phyloP scores from a whole-genome alignment of 257 asterid genomes.

The Jacaranda copaia region DNA sequence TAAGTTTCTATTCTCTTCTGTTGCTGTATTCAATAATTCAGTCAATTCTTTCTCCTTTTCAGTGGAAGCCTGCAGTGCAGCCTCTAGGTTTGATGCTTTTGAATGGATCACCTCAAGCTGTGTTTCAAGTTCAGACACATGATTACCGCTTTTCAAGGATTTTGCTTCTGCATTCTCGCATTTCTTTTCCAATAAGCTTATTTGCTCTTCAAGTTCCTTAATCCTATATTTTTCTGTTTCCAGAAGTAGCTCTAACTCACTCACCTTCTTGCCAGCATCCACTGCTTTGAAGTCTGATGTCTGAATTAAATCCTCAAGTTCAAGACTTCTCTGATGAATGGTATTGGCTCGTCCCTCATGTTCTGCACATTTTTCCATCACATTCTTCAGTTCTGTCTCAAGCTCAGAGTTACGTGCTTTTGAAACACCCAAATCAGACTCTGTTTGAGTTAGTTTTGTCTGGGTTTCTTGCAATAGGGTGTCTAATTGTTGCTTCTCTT shows the following conservation, averaged over 20 bases:
- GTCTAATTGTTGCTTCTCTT: slow-evolving; percentile 53
- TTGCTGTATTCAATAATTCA: slow-evolving; percentile 45
- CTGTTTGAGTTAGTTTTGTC: slow-evolving; percentile 47
- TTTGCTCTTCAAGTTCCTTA: slow-evolving; percentile 72
- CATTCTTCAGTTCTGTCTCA: slow-evolving; percentile 55
- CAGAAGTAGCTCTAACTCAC: slow-evolving; percentile 62
- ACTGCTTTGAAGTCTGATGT: slow-evolving; percentile 57
- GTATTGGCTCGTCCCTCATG: slow-evolving; percentile 58
- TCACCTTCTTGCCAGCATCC: slow-evolving; percentile 51
- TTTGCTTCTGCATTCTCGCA: slow-evolving; percentile 49
- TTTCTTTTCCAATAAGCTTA: slow-evolving; percentile 49
- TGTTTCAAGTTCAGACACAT: slow-evolving; percentile 52
- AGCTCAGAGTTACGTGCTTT: slow-evolving; percentile 49
- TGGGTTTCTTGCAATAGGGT: slow-evolving; percentile 48
- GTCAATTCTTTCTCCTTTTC: slow-evolving; percentile 58
- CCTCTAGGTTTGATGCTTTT: slow-evolving; percentile 55
- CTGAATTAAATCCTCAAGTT: slow-evolving; percentile 62
- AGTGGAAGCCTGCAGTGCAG: slow-evolving; percentile 43
- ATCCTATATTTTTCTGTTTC: slow-evolving; percentile 60
- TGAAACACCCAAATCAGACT: slow-evolving; percentile 47
- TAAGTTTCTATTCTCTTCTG: slow-evolving; percentile 55
- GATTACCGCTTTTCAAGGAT: slow-evolving; percentile 41
- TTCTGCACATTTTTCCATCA: slow-evolving; percentile 49
- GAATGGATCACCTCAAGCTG: slow-evolving; percentile 49
- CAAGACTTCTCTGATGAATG: slow-evolving; percentile 55